Evolutionary conservation across 129 eudicot species (phyloP).

Genomic region (Chrysanthemum seticuspe): DNA sequence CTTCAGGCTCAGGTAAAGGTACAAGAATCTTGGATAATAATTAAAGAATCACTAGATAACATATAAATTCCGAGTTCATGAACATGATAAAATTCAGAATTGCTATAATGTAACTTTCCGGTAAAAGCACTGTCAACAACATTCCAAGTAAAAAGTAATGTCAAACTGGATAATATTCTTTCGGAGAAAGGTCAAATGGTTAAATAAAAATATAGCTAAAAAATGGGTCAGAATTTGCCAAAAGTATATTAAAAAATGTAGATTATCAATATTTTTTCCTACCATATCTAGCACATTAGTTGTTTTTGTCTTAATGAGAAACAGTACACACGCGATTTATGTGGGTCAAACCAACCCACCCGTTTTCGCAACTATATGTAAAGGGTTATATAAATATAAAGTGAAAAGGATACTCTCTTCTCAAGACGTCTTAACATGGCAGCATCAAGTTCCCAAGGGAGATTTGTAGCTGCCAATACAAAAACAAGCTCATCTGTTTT

Average conservation of each 20-base stretch:
- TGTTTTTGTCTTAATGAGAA: no score
- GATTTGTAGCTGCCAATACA: conserved; percentile 99
- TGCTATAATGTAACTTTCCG: no score
- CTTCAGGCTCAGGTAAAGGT: conserved; percentile 96
- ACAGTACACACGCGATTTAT: background rate
- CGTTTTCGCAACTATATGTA: background rate
- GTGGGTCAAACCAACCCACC: conserved; percentile 1
- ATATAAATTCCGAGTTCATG: no score
- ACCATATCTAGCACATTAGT: background rate
- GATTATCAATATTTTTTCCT: background rate
- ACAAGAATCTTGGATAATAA: conserved; percentile 75
- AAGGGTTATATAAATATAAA: background rate
- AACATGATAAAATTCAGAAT: no score
- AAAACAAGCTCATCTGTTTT: conserved; percentile 93
- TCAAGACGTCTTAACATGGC: conserved; percentile 99
- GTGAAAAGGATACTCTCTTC: conserved; percentile 72
- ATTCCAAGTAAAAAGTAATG: no score
- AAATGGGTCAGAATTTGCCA: background rate
- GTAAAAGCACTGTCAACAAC: no score
- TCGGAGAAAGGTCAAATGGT: no score
- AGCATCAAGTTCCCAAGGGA: conserved; percentile 99
- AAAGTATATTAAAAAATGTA: background rate
- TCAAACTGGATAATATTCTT: no score
- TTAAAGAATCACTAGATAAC: conserved; percentile 24
- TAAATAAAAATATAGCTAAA: background rate